Conservation (phyloP, 179 eudicot species). For the Beta lomatogona region DNA sequence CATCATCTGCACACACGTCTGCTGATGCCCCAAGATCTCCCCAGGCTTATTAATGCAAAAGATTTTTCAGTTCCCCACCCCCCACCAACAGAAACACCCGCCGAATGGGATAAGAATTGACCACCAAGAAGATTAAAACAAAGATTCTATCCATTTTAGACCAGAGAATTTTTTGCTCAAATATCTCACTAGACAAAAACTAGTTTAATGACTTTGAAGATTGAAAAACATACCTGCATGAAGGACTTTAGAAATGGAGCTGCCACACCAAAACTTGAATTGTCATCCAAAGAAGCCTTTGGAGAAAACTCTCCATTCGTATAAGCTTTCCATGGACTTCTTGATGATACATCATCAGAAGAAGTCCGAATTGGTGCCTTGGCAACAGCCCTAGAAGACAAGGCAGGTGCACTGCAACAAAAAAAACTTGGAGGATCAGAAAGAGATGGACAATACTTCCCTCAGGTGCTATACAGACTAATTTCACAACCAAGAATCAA, state of each 20-base stretch:
- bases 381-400: constrained; percentile 67
- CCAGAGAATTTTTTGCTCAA: background rate
- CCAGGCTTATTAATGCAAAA: background rate
- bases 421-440: background rate
- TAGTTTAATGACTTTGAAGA: background rate
- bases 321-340: constrained; percentile 67
- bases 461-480: background rate
- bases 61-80: background rate
- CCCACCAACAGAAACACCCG: background rate
- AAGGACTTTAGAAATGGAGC: constrained; percentile 88
- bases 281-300: constrained; percentile 68
- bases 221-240: constrained; percentile 68
- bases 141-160: background rate
- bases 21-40: background rate
- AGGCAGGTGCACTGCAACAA: constrained; percentile 75
- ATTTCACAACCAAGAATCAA: background rate
- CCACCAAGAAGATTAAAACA: constrained; percentile 1
- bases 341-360: constrained; percentile 70
- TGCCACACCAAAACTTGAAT: constrained; percentile 79
- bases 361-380: constrained; percentile 68
- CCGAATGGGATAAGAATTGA: background rate
- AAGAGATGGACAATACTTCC: background rate
- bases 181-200: background rate
- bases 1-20: too few species aligned
- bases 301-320: constrained; percentile 69